A percentile compares a stretch with the other conserved stretches of the same genome.
Conservation (phyloP, 257 asterid genomes). For the Lantana camara region DNA sequence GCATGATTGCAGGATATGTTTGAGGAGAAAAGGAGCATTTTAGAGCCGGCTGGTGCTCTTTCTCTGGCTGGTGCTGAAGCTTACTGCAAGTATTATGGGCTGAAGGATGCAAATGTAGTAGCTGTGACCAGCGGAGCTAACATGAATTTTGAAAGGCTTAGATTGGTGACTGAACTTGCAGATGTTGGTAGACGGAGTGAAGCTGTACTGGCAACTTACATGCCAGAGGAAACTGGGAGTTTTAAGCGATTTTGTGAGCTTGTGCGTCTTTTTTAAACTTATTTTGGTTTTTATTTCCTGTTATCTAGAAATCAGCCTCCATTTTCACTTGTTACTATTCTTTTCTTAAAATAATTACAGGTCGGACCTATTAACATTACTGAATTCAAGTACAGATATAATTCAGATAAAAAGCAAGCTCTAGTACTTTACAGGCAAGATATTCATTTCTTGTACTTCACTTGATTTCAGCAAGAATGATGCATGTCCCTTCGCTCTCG, state of each 20-base stretch:
- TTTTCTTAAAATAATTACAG: constrained; percentile 60
- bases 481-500: constrained; percentile 11
- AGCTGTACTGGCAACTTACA: constrained; percentile 80
- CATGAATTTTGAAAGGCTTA: constrained; percentile 91
- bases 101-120: constrained; percentile 77
- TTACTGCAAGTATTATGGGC: constrained; percentile 83
- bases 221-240: constrained; percentile 85
- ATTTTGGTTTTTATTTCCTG: background rate
- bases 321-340: background rate
- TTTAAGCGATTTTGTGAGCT: constrained; percentile 71
- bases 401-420: constrained; percentile 65
- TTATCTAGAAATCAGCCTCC: constrained; percentile 14
- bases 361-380: constrained; percentile 86
- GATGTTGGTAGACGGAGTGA: constrained; percentile 86
- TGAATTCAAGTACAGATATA: constrained; percentile 84
- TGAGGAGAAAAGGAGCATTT: constrained; percentile 94
- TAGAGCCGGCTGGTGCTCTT: constrained; percentile 99
- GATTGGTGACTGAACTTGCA: constrained; percentile 95
- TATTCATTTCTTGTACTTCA: constrained; percentile 10
- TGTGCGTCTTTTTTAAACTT: constrained; percentile 44
- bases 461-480: constrained; percentile 1
- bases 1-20: constrained; percentile 74
- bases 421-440: constrained; percentile 81
- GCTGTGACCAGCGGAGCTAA: constrained; percentile 96
- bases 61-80: constrained; percentile 97